A percentile compares a stretch with the other conserved stretches of the same genome.
phyloP scores from a whole-genome alignment of 805 yeast genomes.

The Barnettozyma populi region DNA sequence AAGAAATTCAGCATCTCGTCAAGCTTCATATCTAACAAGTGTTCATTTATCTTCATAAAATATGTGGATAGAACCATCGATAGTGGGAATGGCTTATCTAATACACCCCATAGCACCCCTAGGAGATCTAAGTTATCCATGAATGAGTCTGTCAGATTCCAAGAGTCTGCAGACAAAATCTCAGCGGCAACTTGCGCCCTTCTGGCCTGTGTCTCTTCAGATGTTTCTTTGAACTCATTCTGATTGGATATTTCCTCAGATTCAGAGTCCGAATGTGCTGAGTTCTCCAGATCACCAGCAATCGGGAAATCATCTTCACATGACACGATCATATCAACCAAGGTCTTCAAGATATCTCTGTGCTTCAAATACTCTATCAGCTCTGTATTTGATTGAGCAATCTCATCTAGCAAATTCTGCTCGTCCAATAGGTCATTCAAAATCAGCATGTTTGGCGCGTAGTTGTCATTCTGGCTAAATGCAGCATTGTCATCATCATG shows the following conservation, averaged over 20 bases:
- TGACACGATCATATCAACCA: constrained; percentile 60
- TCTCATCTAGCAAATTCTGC: constrained; percentile 66
- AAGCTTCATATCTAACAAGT: constrained; percentile 81
- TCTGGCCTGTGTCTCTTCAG: constrained; percentile 32
- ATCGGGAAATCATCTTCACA: constrained; percentile 23
- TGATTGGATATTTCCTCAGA: constrained; percentile 7
- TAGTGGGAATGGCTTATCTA: constrained; percentile 62
- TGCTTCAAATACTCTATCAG: constrained; percentile 75
- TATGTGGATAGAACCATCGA: constrained; percentile 77
- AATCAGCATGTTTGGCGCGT: constrained; percentile 36
- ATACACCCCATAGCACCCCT: constrained; percentile 70
- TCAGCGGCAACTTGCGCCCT: constrained; percentile 78
- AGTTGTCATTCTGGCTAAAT: constrained; percentile 18
- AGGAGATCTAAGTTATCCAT: constrained; percentile 67
- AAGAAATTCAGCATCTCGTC: constrained; percentile 72
- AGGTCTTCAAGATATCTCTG: constrained; percentile 62
- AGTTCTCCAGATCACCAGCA: constrained; percentile 12
- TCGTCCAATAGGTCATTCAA: constrained; percentile 66
- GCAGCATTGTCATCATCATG: constrained; percentile 28
- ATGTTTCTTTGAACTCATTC: constrained; percentile 12
- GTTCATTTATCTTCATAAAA: constrained; percentile 89
- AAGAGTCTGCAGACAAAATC: constrained; percentile 83
- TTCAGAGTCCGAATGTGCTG: constrained; percentile 26
- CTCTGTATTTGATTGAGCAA: constrained; percentile 65
- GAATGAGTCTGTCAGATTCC: constrained; percentile 89